Conservation (phyloP, 2,329 filamentous ascomycete species). For the Malbranchea cinnamomea region DNA sequence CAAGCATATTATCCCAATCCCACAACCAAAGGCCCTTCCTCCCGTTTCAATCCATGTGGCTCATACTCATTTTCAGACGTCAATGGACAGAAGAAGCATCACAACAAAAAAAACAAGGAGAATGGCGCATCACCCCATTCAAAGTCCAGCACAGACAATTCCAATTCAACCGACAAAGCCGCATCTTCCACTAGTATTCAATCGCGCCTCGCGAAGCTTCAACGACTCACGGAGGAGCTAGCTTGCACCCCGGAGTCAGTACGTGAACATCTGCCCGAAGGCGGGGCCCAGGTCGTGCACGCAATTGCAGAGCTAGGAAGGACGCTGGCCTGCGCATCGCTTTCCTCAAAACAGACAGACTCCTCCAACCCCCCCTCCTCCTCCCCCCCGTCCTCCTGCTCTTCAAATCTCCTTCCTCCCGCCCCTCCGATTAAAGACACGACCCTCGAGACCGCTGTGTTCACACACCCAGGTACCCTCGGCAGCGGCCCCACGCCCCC, state of each 20-base stretch:
- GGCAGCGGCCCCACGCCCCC: slow-evolving; percentile 8
- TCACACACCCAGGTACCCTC: slow-evolving; percentile 47
- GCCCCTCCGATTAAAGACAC: slow-evolving; percentile 45
- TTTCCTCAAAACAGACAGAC: neutral
- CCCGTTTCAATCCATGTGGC: too few species aligned
- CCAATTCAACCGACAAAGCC: slow-evolving; percentile 3
- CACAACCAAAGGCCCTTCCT: too few species aligned
- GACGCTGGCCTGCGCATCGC: slow-evolving; percentile 9
- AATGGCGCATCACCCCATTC: slow-evolving; percentile 1
- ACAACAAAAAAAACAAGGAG: neutral
- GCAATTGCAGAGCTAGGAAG: slow-evolving; percentile 12
- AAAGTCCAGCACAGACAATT: slow-evolving; percentile 3
- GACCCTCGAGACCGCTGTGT: slow-evolving; percentile 45
- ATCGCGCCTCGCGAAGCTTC: slow-evolving; percentile 11
- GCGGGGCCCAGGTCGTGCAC: slow-evolving; percentile 11
- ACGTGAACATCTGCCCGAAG: slow-evolving; percentile 5
- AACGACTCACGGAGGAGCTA: slow-evolving; percentile 13
- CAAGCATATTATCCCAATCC: too few species aligned
- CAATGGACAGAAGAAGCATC: neutral
- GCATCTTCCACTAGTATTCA: slow-evolving; percentile 4
- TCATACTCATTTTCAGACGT: too few species aligned
- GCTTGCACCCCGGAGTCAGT: slow-evolving; percentile 10
- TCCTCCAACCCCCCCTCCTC: neutral
- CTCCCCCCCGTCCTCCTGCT: neutral
- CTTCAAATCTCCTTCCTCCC: slow-evolving; percentile 5